A percentile compares a stretch with the other conserved stretches of the same genome.
Conservation (phyloP, 192 early-diverging fungal species). For the Endogone sp. region DNA sequence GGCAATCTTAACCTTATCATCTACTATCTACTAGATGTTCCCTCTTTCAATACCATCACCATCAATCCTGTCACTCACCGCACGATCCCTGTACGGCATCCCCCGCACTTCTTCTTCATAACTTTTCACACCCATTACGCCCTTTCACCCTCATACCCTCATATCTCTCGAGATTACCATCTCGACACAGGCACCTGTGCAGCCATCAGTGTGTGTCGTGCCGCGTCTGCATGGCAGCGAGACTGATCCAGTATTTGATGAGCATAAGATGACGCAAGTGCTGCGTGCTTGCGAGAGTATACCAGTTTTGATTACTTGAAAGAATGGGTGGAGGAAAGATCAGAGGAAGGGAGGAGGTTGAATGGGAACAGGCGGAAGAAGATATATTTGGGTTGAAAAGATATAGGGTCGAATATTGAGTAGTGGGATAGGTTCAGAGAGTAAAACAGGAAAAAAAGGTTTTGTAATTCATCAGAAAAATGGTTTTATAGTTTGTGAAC, state of each 20-base stretch:
- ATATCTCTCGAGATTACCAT: neutral
- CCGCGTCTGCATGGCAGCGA: neutral
- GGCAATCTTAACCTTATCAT: no score
- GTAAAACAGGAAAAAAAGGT: no score
- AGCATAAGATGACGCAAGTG: conserved; percentile 22
- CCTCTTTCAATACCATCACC: conserved; percentile 16
- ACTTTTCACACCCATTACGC: neutral
- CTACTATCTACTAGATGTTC: no score
- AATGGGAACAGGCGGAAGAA: neutral
- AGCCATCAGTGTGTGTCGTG: neutral
- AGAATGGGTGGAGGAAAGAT: neutral
- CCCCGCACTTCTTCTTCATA: neutral
- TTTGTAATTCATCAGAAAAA: no score
- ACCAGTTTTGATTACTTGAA: conserved; percentile 25
- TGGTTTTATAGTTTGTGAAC: no score
- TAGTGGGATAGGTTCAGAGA: no score
- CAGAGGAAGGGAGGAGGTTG: neutral
- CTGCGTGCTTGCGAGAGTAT: conserved; percentile 26
- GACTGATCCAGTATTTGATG: conserved; percentile 6
- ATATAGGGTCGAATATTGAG: neutral
- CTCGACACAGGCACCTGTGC: neutral
- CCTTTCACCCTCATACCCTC: conserved; percentile 1
- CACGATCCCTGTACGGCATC: conserved; percentile 5
- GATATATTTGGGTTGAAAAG: neutral
- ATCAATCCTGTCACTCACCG: neutral